Evolutionary conservation across 2,329 filamentous ascomycete species (phyloP).

Genomic region (Gliomastix tumulicola): DNA sequence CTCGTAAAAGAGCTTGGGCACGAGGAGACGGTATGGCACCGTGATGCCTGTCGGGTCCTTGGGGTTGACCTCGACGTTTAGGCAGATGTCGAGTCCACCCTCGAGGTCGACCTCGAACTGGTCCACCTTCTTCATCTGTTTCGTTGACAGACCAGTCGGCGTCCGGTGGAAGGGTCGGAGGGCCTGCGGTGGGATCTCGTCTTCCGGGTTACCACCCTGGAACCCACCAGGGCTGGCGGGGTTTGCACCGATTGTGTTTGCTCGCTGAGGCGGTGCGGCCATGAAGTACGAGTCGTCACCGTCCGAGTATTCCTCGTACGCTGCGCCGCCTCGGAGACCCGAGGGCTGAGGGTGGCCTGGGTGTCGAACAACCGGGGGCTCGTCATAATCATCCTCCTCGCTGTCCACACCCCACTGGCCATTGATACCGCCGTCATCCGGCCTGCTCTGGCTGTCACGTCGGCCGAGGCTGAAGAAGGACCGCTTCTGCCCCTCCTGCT

Average conservation of each 20-base stretch:
- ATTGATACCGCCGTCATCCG: conserved; percentile 48
- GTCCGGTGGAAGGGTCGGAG: conserved; percentile 54
- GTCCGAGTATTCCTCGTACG: conserved; percentile 38
- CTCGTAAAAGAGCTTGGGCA: conserved; percentile 67
- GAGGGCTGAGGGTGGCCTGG: conserved; percentile 13
- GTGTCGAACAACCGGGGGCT: conserved; percentile 12
- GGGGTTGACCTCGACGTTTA: conserved; percentile 85
- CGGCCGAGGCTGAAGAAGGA: conserved; percentile 33
- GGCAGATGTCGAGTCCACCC: conserved; percentile 74
- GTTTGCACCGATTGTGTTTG: conserved; percentile 19
- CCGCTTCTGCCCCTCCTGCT: conserved; percentile 24
- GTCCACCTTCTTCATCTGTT: conserved; percentile 48
- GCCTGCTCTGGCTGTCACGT: conserved; percentile 28
- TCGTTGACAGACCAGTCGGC: conserved; percentile 60
- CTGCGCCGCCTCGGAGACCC: conserved; percentile 31
- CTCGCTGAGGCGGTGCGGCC: conserved; percentile 24
- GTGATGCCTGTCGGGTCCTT: conserved; percentile 85
- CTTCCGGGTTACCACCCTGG: background rate
- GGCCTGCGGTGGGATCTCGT: conserved; percentile 5
- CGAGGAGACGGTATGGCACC: conserved; percentile 75
- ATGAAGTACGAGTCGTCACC: conserved; percentile 54
- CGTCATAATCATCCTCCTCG: conserved; percentile 17
- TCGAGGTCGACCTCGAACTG: conserved; percentile 65
- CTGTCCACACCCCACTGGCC: conserved; percentile 42
- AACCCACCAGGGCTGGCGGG: conserved; percentile 9